These are phyloP conservation scores for Cladophialophora exuberans DNA, from an alignment of 2,329 filamentous ascomycete genomes.

Conservation along the genomic window DNA sequence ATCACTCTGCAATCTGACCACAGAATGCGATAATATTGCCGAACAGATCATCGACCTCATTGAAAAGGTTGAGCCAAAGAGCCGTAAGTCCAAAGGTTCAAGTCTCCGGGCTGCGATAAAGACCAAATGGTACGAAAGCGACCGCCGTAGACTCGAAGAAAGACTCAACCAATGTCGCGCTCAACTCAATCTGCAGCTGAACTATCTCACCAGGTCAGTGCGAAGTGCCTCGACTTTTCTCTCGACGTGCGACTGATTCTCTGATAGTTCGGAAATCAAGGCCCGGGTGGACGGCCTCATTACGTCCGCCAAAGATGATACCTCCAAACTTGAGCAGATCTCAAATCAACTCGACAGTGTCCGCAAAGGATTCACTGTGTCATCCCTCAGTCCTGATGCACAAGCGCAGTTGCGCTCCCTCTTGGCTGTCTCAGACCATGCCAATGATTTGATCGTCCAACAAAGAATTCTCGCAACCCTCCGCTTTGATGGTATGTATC, in stretches of 20 bases:
- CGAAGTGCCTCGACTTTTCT: not conserved
- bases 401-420: not conserved
- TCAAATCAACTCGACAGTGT: not conserved
- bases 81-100: not conserved
- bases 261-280: not conserved
- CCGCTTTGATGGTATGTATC: not conserved
- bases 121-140: not conserved
- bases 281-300: not conserved
- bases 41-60: not conserved
- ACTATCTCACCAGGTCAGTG: slow-evolving; percentile 1
- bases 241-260: not conserved
- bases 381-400: not conserved
- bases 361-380: not conserved
- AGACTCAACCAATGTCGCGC: not conserved
- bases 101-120: not conserved
- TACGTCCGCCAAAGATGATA: not conserved
- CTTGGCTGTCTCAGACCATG: not conserved
- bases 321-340: not conserved
- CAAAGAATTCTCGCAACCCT: not conserved
- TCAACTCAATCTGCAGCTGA: not conserved
- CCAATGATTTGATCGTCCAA: not conserved
- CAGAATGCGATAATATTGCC: not conserved
- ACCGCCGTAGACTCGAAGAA: not conserved
- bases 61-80: not conserved
- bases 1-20: not conserved